A percentile compares a stretch with the other conserved stretches of the same genome.
Conservation (phyloP, 2,329 filamentous ascomycete species). For the Claviceps pazoutovae region DNA sequence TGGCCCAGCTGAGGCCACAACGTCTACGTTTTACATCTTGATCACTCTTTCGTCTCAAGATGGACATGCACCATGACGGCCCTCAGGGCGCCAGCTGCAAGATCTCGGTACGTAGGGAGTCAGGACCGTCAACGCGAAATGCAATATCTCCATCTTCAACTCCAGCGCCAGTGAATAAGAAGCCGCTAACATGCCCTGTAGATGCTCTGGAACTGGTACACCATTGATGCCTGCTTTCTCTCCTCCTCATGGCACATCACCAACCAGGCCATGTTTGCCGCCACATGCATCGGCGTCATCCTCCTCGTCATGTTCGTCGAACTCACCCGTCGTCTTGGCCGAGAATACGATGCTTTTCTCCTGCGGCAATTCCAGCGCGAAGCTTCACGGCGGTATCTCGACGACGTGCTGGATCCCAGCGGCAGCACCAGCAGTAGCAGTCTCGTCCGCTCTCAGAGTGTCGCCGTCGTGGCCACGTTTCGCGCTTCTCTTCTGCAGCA, state of each 20-base stretch:
- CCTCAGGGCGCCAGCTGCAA: constrained; percentile 16
- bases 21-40: too few species aligned
- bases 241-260: constrained; percentile 55
- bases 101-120: constrained; percentile 14
- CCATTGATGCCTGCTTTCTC: constrained; percentile 59
- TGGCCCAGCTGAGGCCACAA: not conserved
- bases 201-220: constrained; percentile 75
- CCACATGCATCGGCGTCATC: constrained; percentile 63
- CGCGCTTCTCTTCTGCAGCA: constrained; percentile 52
- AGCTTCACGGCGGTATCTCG: constrained; percentile 10
- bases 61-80: constrained; percentile 12
- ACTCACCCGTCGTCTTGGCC: constrained; percentile 52
- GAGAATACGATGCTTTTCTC: constrained; percentile 58
- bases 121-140: not conserved
- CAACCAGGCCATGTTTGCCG: constrained; percentile 60
- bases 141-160: too few species aligned
- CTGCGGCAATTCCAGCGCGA: constrained; percentile 32
- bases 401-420: constrained; percentile 3
- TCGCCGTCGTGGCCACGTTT: constrained; percentile 19
- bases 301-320: constrained; percentile 60
- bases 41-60: constrained; percentile 1
- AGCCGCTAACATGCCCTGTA: constrained; percentile 17
- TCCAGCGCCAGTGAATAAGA: not conserved
- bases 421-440: constrained; percentile 8
- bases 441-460: not conserved